Evolutionary conservation across 345 rosid species (phyloP), one percentile per base, ranked within the genome.

Genomic region (Mangifera indica): DNA sequence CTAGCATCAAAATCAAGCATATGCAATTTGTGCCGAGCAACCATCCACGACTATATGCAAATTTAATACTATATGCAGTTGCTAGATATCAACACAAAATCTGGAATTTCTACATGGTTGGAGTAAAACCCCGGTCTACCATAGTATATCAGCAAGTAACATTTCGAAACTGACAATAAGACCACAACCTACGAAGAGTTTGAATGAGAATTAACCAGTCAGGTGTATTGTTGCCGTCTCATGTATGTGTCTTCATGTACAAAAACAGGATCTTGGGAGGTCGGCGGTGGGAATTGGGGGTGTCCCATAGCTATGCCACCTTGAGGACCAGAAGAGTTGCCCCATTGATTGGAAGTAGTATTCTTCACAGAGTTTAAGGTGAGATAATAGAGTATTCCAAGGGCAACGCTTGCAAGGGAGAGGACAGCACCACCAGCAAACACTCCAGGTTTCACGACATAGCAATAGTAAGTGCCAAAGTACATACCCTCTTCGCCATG

Each of bases 401-500:
- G 84, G 52, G 84, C 69, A 59, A 86, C 56, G 32, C 93, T 87
- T 11, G 84, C 76, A 42, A 86, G 67, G 44, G 98, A 87, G 65
- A 95, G 74, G 59, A 89, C 42, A 46, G 93, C 81, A 34, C 93
- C 96, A 1, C 79, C 86, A 0, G 92, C 93, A 85, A 92, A 95
- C 48, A 89, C 96, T 21, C 99, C 98, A 0, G 90, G 91, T 69
- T 87, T 92, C 54, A 91, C 97, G 42, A 89, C 87, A 67, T 86
- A 89, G 83, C 98, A 94, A 74, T 78, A 78, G 88, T 86, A 86
- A 78, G 20, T 74, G 58, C 84, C 84, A 3, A 81, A 69, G 74
- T 81, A 77, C 71, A 72, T 34, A 73, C 84, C 71, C 69, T 84
- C 86, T 71, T 87, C 87, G 11, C 72, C 87, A 65, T 81, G 96